A percentile compares a stretch with the other conserved stretches of the same genome.
phyloP scores from a whole-genome alignment of 108 stramenopile genomes.

The Skeletonema potamos region DNA sequence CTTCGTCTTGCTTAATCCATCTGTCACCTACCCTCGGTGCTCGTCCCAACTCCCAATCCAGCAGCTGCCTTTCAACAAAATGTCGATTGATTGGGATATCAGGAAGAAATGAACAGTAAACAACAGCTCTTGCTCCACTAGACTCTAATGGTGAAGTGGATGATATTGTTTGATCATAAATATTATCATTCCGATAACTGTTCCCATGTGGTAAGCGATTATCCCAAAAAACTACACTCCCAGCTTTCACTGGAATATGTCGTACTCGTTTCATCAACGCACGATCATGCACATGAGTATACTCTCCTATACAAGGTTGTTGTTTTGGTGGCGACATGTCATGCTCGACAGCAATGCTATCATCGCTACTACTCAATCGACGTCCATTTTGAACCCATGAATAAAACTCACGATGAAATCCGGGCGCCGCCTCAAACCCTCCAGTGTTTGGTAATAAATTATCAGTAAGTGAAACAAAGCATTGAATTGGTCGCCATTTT shows the following conservation, averaged over 20 bases:
- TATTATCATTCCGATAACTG: slow-evolving; percentile 69
- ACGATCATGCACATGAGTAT: slow-evolving; percentile 88
- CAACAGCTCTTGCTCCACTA: slow-evolving; percentile 66
- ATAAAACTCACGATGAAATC: slow-evolving; percentile 90
- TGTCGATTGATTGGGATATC: slow-evolving; percentile 71
- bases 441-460: slow-evolving; percentile 77
- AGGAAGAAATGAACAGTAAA: slow-evolving; percentile 89
- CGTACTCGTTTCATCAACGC: slow-evolving; percentile 64
- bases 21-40: slow-evolving; percentile 41
- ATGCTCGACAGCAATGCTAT: slow-evolving; percentile 7
- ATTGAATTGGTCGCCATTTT: slow-evolving; percentile 94
- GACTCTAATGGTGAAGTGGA: neutral
- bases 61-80: slow-evolving; percentile 73
- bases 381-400: slow-evolving; percentile 60
- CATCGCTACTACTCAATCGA: slow-evolving; percentile 1
- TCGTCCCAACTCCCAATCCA: slow-evolving; percentile 43
- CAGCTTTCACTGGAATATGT: slow-evolving; percentile 83
- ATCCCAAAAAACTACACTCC: slow-evolving; percentile 89
- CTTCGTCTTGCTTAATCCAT: slow-evolving; percentile 32
- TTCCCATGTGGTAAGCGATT: slow-evolving; percentile 92
- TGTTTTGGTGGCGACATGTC: slow-evolving; percentile 1
- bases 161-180: neutral
- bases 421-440: slow-evolving; percentile 89
- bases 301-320: slow-evolving; percentile 85
- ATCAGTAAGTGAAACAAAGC: slow-evolving; percentile 86